Evolutionary conservation across 2,329 filamentous ascomycete species (phyloP), one percentile per base, ranked within the genome.

Genomic region (Trichoderma afroharzianum): DNA sequence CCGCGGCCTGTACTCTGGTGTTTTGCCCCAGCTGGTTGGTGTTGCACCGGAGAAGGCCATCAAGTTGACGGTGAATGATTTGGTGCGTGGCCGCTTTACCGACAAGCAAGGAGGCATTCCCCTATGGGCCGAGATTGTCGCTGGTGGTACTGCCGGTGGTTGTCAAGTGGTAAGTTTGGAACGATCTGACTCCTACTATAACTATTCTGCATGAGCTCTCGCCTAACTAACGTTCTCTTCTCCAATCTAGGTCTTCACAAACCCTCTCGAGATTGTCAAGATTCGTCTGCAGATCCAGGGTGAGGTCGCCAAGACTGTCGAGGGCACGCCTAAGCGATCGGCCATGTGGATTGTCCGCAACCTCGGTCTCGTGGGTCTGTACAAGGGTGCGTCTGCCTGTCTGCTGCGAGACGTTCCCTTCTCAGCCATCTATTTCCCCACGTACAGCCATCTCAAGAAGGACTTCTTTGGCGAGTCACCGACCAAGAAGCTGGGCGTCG

Each of bases 21-120:
- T 99, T 24, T 82, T 98, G 67, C 96, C 96, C 12, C 96, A 99
- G 85, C 88, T 99, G 59, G 93, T 99, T 74, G 96, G 96, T 81
- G 96, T 99, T 59, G 96, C 96, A n/a, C 96, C 96, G 2, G 96
- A 99, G 82, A 99, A 99, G 86, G 96, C 96, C 76, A 99, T 99
- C 85, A 99, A 99, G 86, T 89, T 99, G 74, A 99, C 96, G 0
- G 95, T 99, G 78, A 99, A 99, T 82, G 96, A 99, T 80, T 83
- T 99, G 69, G 94, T 97, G 26, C 91, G 96, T 78, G 87, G 88
- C 9, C 87, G 88, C 75, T 91, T 95, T 78, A 92, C 91, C 4
- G 91, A 94, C 78, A 90, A 94, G 77, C 88, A 93, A 74, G 92
- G 92, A 63, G 85, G 89, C 72, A 97, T 99, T 78, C 87, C 85